Evolutionary conservation across 2,329 filamentous ascomycete genomes (phyloP).

Genomic region (Hortaea werneckii): DNA sequence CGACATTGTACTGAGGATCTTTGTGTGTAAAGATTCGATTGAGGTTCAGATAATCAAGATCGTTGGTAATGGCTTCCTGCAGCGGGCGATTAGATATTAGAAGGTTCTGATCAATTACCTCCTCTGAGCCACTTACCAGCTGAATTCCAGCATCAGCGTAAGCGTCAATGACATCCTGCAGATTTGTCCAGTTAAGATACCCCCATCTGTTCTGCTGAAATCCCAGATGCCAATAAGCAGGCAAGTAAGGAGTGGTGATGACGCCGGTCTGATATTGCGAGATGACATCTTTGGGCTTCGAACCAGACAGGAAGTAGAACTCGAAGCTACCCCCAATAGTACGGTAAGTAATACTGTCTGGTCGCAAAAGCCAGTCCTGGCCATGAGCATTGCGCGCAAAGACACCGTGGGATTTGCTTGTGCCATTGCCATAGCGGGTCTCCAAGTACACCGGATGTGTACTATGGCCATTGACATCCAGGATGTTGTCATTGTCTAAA

Average conservation of each 20-base stretch:
- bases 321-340: constrained; percentile 26
- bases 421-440: constrained; percentile 17
- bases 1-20: constrained; percentile 45
- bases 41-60: constrained; percentile 43
- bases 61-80: constrained; percentile 27
- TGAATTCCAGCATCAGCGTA: constrained; percentile 44
- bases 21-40: constrained; percentile 50
- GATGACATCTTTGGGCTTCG: constrained; percentile 58
- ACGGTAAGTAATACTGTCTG: constrained; percentile 19
- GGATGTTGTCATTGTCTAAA: constrained; percentile 13
- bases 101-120: constrained; percentile 23
- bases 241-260: constrained; percentile 62
- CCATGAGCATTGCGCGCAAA: constrained; percentile 25
- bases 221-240: constrained; percentile 73
- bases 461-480: constrained; percentile 21
- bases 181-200: constrained; percentile 57
- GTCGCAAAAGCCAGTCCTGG: constrained; percentile 23
- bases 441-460: constrained; percentile 26
- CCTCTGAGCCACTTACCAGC: constrained; percentile 23
- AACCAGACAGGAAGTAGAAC: constrained; percentile 53
- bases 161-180: constrained; percentile 47
- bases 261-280: constrained; percentile 57
- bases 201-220: constrained; percentile 81
- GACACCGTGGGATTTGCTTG: constrained; percentile 17
- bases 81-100: neutral